Evolutionary conservation across 148 eudicot species (phyloP).

Genomic region (Nyssa sinensis): DNA sequence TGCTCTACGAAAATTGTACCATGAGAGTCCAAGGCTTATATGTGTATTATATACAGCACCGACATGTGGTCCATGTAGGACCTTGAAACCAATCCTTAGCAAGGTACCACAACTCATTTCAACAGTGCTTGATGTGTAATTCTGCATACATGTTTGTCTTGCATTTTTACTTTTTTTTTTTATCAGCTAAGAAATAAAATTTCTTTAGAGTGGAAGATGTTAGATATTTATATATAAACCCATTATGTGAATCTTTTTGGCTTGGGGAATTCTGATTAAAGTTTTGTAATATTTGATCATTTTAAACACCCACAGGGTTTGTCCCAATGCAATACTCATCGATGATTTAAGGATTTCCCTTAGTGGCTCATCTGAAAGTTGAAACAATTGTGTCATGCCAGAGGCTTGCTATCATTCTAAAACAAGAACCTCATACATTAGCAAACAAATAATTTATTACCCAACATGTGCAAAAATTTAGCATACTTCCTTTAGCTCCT

Average conservation of each 20-base stretch:
- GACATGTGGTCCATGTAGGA: conserved; percentile 97
- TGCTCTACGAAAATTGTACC: conserved; percentile 94
- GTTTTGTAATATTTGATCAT: not conserved
- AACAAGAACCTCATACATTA: not conserved
- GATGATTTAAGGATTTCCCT: not conserved
- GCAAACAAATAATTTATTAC: not conserved
- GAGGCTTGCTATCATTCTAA: not conserved
- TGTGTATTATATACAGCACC: conserved; percentile 91
- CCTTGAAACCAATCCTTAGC: conserved; percentile 93
- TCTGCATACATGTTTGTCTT: not conserved
- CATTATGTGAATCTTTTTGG: not conserved
- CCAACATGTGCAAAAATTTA: not conserved
- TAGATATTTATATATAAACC: not conserved
- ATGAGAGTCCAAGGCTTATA: conserved; percentile 91
- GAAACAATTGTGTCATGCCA: not conserved
- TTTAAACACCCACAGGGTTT: not conserved
- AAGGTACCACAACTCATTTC: conserved; percentile 50
- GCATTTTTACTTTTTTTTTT: not conserved
- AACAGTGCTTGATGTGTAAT: not conserved
- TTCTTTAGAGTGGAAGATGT: not conserved
- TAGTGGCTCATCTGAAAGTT: not conserved
- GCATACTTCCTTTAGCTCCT: not conserved
- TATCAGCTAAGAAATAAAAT: not conserved
- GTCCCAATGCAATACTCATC: not conserved
- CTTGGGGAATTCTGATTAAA: not conserved